A percentile compares a stretch with the other conserved stretches of the same genome.
These are phyloP conservation scores for Ciborinia camelliae DNA, from an alignment of 2,329 filamentous ascomycete species.

Conservation along the genomic window DNA sequence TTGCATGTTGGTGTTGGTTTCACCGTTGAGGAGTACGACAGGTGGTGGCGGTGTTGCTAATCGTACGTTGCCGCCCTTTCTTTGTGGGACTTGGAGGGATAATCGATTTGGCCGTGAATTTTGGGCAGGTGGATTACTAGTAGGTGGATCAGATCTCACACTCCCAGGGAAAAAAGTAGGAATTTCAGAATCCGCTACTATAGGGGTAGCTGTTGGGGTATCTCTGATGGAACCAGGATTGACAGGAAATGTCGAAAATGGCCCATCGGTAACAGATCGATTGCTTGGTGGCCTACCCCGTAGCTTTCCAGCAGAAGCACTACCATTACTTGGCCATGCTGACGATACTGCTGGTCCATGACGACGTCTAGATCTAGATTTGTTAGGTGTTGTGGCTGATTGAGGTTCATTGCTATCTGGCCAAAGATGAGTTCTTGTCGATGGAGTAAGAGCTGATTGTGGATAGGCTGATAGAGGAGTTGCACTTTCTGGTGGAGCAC, in stretches of 20 bases:
- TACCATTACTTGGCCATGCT: conserved; percentile 72
- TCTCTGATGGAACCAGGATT: conserved; percentile 49
- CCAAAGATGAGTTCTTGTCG: conserved; percentile 43
- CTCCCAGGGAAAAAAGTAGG: conserved; percentile 37
- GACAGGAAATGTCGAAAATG: conserved; percentile 67
- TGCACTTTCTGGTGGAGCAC: conserved; percentile 50
- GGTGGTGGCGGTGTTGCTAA: conserved; percentile 53
- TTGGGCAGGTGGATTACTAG: conserved; percentile 25
- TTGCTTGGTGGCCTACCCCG: conserved; percentile 78
- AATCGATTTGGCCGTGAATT: conserved; percentile 47
- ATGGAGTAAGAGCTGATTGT: conserved; percentile 72
- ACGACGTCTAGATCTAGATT: conserved; percentile 54
- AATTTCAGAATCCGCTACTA: conserved; percentile 43
- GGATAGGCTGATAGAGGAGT: conserved; percentile 69
- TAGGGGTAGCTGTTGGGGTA: conserved; percentile 43
- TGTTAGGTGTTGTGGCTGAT: conserved; percentile 70
- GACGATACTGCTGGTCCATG: conserved; percentile 88
- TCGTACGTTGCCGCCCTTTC: conserved; percentile 57
- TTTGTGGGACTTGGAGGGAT: conserved; percentile 61
- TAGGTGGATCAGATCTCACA: conserved; percentile 21
- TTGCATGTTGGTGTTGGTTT: conserved; percentile 35
- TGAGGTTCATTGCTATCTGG: conserved; percentile 58
- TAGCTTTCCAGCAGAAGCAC: conserved; percentile 63
- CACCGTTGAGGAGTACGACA: conserved; percentile 50
- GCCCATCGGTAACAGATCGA: conserved; percentile 60